These are phyloP conservation scores for Xylaria sp. DNA, from an alignment of 2,329 filamentous ascomycete species.

Conservation along the genomic window DNA sequence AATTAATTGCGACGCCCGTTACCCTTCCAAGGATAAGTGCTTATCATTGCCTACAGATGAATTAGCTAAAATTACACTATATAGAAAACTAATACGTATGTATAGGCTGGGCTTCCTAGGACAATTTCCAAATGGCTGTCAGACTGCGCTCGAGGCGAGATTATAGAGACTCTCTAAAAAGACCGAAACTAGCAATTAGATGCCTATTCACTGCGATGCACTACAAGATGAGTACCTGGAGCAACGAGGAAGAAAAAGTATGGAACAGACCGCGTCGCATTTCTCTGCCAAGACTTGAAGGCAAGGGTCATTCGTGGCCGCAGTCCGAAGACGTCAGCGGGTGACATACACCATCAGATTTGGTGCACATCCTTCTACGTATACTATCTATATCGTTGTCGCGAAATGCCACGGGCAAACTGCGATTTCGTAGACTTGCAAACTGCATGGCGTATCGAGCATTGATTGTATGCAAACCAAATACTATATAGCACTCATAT, in stretches of 20 bases:
- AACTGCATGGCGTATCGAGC: neutral
- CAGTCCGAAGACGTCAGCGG: slow-evolving; percentile 19
- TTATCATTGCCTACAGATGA: neutral
- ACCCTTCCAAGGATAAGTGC: neutral
- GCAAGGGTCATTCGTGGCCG: neutral
- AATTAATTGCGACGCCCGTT: slow-evolving; percentile 9
- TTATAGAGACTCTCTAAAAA: too few species aligned
- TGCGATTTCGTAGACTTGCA: neutral
- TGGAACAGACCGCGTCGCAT: slow-evolving; percentile 22
- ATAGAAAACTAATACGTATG: too few species aligned
- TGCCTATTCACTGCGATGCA: too few species aligned
- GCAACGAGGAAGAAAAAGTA: slow-evolving; percentile 3
- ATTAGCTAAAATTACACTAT: neutral
- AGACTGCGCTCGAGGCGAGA: too few species aligned
- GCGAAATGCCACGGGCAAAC: neutral
- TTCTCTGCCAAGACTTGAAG: slow-evolving; percentile 15
- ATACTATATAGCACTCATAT: neutral
- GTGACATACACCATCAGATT: slow-evolving; percentile 4
- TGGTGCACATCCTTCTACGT: neutral
- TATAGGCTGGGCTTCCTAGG: too few species aligned
- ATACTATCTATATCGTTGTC: neutral
- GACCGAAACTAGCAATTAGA: too few species aligned
- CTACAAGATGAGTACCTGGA: too few species aligned
- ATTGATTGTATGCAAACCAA: too few species aligned
- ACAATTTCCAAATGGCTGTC: too few species aligned